Evolutionary conservation across 2,329 filamentous ascomycete species (phyloP).

Genomic region (Malbranchea zuffiana): DNA sequence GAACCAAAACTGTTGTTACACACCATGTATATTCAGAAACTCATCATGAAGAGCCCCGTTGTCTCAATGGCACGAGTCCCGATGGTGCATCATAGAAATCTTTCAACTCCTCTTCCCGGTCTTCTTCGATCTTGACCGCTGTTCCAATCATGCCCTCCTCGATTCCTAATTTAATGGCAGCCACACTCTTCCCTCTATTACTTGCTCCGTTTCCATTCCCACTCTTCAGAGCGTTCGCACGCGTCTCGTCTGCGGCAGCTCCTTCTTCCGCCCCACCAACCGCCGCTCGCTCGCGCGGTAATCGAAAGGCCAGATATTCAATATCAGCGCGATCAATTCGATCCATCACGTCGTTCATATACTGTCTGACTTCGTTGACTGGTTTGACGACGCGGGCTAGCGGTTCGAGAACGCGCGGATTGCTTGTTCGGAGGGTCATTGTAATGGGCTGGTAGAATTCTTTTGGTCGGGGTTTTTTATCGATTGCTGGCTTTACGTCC

Average conservation of each 20-base stretch:
- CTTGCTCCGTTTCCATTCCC: constrained; percentile 14
- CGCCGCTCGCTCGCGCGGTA: constrained; percentile 35
- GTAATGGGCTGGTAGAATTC: constrained; percentile 46
- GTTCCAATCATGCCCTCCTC: constrained; percentile 19
- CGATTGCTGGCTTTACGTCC: constrained; percentile 2
- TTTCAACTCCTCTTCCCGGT: constrained; percentile 28
- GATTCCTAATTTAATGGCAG: constrained; percentile 15
- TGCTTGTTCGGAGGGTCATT: constrained; percentile 44
- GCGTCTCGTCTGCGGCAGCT: constrained; percentile 16
- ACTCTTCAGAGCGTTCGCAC: constrained; percentile 12
- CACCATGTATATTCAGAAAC: too few species aligned
- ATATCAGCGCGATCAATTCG: constrained; percentile 45
- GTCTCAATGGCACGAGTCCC: constrained; percentile 23
- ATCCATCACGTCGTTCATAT: constrained; percentile 49
- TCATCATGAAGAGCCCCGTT: background rate
- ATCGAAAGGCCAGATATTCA: constrained; percentile 44
- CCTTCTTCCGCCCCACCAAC: constrained; percentile 18
- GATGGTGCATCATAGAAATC: constrained; percentile 33
- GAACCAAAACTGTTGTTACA: too few species aligned
- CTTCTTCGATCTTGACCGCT: constrained; percentile 9
- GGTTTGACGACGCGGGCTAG: constrained; percentile 47
- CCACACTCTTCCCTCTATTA: constrained; percentile 22
- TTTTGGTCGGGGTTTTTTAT: constrained; percentile 22
- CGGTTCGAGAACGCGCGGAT: constrained; percentile 44
- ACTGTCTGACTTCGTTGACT: constrained; percentile 41